Base-by-base conservation (phyloP, 2,329 filamentous ascomycete genomes). In the Chalaropsis thielavioides region DNA sequence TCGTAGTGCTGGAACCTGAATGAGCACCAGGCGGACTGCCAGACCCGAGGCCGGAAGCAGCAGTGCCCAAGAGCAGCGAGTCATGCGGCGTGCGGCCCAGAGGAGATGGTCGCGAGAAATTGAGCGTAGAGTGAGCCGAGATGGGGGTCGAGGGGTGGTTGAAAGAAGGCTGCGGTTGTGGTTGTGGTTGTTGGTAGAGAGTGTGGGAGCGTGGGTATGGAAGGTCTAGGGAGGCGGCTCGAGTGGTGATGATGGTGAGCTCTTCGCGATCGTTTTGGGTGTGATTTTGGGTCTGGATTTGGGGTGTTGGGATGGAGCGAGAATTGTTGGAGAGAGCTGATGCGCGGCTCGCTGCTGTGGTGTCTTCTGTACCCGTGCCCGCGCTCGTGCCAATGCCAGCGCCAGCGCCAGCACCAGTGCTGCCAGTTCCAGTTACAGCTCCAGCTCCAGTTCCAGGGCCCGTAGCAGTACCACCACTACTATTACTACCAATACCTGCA, bases 241-340 rank as follows among this genome's bases (percentile, higher is more conserved):
- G 67, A 58, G 81, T 82, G 2, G 83, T 85, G 24, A 88, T 86
- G 60, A 92, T 77, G 24, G 81, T 85, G 51, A 88, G 83, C 72
- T 92, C 88, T 71, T 86, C 83, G 70, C 89, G 89, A 72, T 89
- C 87, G 8, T 83, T 88, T 69, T 87, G 72, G 82, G 75, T 79
- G 87, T 76, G 27, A 8, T 83, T 88, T 69, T 87, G 72, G 82
- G 75, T 79, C 87, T 76, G 27, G 72, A 73, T 67, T 76, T 77
- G 62, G 68, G 68, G 22, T 62, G 62, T 54, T 60, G 59, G 24
- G 44, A 64, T 44, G 44, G 74, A 75, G 71, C 71, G 63, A 64
- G 69, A 67, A 6, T 69, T 69, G 5, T 69, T 68, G 24, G 69
- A 68, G n/a, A 68, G 67, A 70, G 72, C 64, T 69, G 68, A 65